Percentiles rank a stretch among this genome's conserved stretches.
Conservation (phyloP, 2,329 filamentous ascomycete species). For the Fusarium nisikadoi region DNA sequence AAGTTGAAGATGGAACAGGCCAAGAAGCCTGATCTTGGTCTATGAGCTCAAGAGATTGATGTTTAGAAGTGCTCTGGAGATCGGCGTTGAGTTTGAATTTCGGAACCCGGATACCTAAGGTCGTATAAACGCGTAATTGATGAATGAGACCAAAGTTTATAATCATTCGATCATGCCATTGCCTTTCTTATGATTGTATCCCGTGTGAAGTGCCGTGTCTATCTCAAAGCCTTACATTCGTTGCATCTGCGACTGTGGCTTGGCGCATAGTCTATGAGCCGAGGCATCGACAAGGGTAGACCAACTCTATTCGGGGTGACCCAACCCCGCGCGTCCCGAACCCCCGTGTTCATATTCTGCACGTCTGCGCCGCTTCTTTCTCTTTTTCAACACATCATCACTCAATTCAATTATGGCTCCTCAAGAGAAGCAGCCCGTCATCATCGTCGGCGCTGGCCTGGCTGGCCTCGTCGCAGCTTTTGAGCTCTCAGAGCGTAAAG, state of each 20-base stretch:
- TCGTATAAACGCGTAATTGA: background rate
- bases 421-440: slow-evolving; percentile 52
- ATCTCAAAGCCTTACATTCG: background rate
- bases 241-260: slow-evolving; percentile 9
- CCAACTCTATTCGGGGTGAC: slow-evolving; percentile 1
- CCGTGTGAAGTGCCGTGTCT: background rate
- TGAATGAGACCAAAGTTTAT: background rate
- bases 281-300: slow-evolving; percentile 11
- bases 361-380: background rate
- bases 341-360: background rate
- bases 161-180: background rate
- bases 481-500: slow-evolving; percentile 62
- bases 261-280: slow-evolving; percentile 15
- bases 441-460: slow-evolving; percentile 67
- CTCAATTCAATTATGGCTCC: slow-evolving; percentile 11
- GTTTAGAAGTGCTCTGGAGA: slow-evolving; percentile 5
- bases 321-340: slow-evolving; percentile 25
- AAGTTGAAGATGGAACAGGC: slow-evolving; percentile 57
- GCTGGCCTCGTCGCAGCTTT: slow-evolving; percentile 70
- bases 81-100: slow-evolving; percentile 24
- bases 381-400: background rate
- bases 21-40: slow-evolving; percentile 19
- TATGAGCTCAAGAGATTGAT: background rate
- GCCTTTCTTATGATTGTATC: background rate
- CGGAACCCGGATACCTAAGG: slow-evolving; percentile 9